phyloP scores from a whole-genome alignment of 805 yeast genomes.

The Saccharomycopsis schoenii region DNA sequence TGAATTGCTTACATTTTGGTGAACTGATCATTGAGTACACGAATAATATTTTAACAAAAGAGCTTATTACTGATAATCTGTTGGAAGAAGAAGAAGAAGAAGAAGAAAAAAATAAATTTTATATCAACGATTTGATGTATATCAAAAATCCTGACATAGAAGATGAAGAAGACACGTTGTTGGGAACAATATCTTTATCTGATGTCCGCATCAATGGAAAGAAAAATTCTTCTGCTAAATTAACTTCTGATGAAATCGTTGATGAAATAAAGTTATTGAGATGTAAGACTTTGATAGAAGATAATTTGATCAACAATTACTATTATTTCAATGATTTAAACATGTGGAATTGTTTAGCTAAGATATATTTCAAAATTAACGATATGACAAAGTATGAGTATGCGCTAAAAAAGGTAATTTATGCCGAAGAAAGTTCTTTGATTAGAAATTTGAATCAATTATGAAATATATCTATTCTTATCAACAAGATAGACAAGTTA shows the following conservation, averaged over 20 bases:
- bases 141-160: neutral
- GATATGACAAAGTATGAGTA: conserved; percentile 6
- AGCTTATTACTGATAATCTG: neutral
- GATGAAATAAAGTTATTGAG: conserved; percentile 3
- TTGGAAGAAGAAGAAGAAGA: neutral
- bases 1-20: neutral
- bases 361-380: conserved; percentile 8
- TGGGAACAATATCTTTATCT: neutral
- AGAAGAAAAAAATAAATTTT: neutral
- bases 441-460: conserved; percentile 10
- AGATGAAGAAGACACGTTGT: neutral
- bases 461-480: neutral
- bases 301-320: conserved; percentile 12
- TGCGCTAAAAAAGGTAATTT: conserved; percentile 12
- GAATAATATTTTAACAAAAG: neutral
- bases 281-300: conserved; percentile 11
- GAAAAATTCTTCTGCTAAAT: conserved; percentile 5
- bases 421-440: conserved; percentile 8
- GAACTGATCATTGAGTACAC: neutral
- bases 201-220: conserved; percentile 3
- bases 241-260: neutral
- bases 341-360: conserved; percentile 9
- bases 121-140: conserved; percentile 2
- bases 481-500: too few relatives aligned
- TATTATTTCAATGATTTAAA: conserved; percentile 6